Evolutionary conservation across 257 asterid species (phyloP), one percentile per base, ranked within the genome.

Genomic region (Eustoma russellianum): DNA sequence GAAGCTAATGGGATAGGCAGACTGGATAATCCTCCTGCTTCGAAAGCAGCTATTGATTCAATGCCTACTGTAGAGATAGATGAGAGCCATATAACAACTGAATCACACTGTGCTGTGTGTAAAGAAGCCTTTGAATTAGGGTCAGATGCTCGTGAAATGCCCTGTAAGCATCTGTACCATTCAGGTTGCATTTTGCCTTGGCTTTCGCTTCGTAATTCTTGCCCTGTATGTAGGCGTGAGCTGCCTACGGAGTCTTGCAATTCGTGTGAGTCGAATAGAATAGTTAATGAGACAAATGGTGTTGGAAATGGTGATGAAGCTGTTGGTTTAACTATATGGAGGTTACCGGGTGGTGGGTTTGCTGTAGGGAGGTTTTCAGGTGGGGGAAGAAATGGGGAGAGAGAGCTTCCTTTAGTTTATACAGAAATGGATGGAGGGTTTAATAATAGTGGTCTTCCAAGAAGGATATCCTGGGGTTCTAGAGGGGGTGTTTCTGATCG

Each of bases 391-490:
- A 80, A 86, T 7, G 90, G 93, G 13, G 96, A 84, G 68, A 79
- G 94, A 57, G 96, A 85, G 74, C 63, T 81, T 9, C 96, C 96
- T 0, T 89, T 87, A n/a, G 94, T 87, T 48, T 87, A 74, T 66
- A 87, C 96, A 7, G 96, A 88, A 70, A 78, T 88, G 93, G 96
- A 88, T 60, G 96, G 96, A 13, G 93, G 88, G 1, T 84, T 84
- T 59, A 80, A 66, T 48, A 81, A 69, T 48, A 83, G 75, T 56
- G 93, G 96, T 33, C 71, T 66, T 13, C 83, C 93, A 4, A 76
- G 96, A 73, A 76, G 94, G 74, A 73, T 83, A 45, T 70, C 88
- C 0, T 84, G 89, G 94, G 88, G 88, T 17, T 65, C 96, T 7
- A 78, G 92, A 57, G 85, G 85, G 2, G 75, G 71, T 9, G 81